A percentile compares a stretch with the other conserved stretches of the same genome.
Conservation (phyloP, 2,329 filamentous ascomycete genomes). For the Colletotrichum sp. region DNA sequence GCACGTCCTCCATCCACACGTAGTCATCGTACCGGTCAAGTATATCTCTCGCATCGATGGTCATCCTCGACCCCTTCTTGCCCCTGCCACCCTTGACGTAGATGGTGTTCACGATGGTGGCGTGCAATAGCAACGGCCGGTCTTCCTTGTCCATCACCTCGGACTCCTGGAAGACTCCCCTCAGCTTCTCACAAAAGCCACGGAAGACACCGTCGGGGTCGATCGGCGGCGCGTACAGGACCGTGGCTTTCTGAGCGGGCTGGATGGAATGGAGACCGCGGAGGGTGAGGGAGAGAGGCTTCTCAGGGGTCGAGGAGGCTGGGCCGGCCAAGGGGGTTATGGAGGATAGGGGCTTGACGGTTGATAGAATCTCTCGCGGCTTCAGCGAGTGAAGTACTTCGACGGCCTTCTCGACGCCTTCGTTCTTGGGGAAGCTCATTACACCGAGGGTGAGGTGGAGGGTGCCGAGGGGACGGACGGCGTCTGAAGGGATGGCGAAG, state of each 20-base stretch:
- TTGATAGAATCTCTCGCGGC: slow-evolving; percentile 43
- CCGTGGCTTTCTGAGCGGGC: slow-evolving; percentile 51
- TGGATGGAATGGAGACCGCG: slow-evolving; percentile 69
- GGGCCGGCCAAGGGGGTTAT: slow-evolving; percentile 22
- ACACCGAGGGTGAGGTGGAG: slow-evolving; percentile 87
- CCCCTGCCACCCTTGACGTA: slow-evolving; percentile 61
- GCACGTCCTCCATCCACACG: slow-evolving; percentile 73
- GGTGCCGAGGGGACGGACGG: slow-evolving; percentile 78
- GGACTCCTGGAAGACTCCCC: slow-evolving; percentile 56
- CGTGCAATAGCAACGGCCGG: slow-evolving; percentile 76
- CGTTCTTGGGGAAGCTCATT: slow-evolving; percentile 70
- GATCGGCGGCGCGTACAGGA: slow-evolving; percentile 68
- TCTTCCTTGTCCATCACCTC: slow-evolving; percentile 63
- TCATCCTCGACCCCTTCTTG: slow-evolving; percentile 41
- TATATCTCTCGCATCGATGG: slow-evolving; percentile 60
- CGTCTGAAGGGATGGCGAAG: slow-evolving; percentile 64
- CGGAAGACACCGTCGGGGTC: slow-evolving; percentile 58
- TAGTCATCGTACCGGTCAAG: slow-evolving; percentile 67
- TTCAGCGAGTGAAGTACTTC: slow-evolving; percentile 42
- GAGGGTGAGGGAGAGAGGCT: slow-evolving; percentile 48
- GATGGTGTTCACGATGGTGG: slow-evolving; percentile 85
- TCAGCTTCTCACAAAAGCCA: slow-evolving; percentile 62
- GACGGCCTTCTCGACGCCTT: slow-evolving; percentile 46
- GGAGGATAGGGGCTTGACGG: slow-evolving; percentile 14
- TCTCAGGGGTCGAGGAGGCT: neutral